Conservation (phyloP, 2,329 filamentous ascomycete species). For the Fonsecaea pedrosoi region DNA sequence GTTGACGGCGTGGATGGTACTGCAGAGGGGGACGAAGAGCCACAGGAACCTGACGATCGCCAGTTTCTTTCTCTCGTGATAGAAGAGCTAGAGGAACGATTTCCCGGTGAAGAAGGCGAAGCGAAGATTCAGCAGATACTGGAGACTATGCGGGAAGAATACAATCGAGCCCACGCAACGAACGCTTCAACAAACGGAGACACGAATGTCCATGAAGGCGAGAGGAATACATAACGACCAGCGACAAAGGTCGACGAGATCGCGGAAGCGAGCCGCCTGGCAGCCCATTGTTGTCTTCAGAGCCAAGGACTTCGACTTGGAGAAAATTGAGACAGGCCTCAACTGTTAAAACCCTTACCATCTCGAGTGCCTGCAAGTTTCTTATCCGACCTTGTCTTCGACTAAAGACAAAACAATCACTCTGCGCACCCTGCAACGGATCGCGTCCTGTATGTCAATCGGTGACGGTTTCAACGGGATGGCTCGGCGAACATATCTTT, state of each 20-base stretch:
- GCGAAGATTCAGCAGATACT: slow-evolving; percentile 36
- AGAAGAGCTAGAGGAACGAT: slow-evolving; percentile 39
- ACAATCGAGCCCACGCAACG: slow-evolving; percentile 18
- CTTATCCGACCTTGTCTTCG: background rate
- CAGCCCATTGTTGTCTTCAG: background rate
- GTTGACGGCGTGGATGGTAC: background rate
- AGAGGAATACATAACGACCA: background rate
- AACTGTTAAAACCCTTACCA: background rate
- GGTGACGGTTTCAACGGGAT: background rate
- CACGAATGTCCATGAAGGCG: slow-evolving; percentile 9
- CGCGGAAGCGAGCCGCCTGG: background rate
- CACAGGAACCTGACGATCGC: slow-evolving; percentile 26
- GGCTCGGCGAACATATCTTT: background rate
- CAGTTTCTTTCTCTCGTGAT: slow-evolving; percentile 36
- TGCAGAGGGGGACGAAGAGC: slow-evolving; percentile 18
- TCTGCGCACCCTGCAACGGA: background rate
- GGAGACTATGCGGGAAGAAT: slow-evolving; percentile 27
- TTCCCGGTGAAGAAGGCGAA: slow-evolving; percentile 37
- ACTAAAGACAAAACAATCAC: background rate
- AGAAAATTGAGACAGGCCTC: background rate
- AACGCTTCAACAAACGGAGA: slow-evolving; percentile 15
- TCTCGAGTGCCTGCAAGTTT: background rate
- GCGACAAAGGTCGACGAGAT: background rate
- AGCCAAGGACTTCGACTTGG: background rate
- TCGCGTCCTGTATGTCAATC: background rate